Conservation (phyloP, 2,329 filamentous ascomycete species). For the Capronia americana region DNA sequence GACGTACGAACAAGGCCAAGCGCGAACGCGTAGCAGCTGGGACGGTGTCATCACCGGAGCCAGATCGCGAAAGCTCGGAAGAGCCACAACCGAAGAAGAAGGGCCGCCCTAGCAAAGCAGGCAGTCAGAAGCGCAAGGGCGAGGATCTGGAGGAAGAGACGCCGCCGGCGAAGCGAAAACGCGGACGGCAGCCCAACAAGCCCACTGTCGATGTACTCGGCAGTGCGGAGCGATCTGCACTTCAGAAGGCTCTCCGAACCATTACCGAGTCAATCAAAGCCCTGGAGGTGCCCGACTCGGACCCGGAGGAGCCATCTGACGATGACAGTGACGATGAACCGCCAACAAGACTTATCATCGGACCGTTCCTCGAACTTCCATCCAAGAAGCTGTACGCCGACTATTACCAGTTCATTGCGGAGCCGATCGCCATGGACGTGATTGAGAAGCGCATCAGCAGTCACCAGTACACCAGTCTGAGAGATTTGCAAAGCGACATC, state of each 20-base stretch:
- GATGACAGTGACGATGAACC: slow-evolving; percentile 60
- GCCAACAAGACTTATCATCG: slow-evolving; percentile 80
- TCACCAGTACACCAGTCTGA: slow-evolving; percentile 84
- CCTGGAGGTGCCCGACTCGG: slow-evolving; percentile 73
- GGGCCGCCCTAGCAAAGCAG: slow-evolving; percentile 72
- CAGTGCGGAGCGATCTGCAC: slow-evolving; percentile 71
- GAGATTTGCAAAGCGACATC: slow-evolving; percentile 82
- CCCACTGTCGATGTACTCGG: slow-evolving; percentile 67
- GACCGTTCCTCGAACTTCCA: slow-evolving; percentile 90
- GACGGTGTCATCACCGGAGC: slow-evolving; percentile 73
- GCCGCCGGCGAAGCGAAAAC: slow-evolving; percentile 77
- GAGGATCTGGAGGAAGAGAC: slow-evolving; percentile 75
- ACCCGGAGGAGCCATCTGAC: slow-evolving; percentile 60
- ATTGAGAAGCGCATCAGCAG: slow-evolving; percentile 96
- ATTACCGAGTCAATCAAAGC: slow-evolving; percentile 83
- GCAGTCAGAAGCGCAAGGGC: slow-evolving; percentile 84
- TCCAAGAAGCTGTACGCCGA: slow-evolving; percentile 89
- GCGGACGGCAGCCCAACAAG: slow-evolving; percentile 74
- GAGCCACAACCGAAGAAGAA: slow-evolving; percentile 73
- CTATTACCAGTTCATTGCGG: slow-evolving; percentile 92
- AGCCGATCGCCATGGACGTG: slow-evolving; percentile 94
- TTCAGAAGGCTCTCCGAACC: slow-evolving; percentile 78
- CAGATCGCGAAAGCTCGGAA: slow-evolving; percentile 77
- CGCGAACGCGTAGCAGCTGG: slow-evolving; percentile 54
- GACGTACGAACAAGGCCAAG: slow-evolving; percentile 76